Conservation (phyloP, 495 filamentous ascomycete species). For the Talaromyces stipitatus region DNA sequence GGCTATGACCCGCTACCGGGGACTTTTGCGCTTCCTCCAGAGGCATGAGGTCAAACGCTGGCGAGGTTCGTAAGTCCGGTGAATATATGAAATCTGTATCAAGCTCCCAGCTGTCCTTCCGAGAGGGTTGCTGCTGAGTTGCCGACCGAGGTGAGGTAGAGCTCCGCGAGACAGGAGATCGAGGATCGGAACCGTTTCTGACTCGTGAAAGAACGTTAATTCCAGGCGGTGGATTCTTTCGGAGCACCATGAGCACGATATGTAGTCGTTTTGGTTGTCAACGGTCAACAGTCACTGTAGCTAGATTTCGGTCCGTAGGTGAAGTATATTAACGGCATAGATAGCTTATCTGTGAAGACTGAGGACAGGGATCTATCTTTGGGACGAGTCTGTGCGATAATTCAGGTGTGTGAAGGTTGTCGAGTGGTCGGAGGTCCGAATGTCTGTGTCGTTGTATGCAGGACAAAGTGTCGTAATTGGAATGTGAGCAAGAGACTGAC, state of each 20-base stretch:
- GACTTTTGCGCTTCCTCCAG: conserved; percentile 37
- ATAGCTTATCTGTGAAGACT: not conserved
- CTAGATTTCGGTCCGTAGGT: not conserved
- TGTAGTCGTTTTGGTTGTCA: not conserved
- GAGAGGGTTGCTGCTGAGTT: not conserved
- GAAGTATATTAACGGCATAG: not conserved
- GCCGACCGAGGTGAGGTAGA: conserved; percentile 24
- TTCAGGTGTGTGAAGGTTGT: not conserved
- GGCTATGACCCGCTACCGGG: conserved; percentile 18
- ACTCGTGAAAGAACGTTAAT: conserved; percentile 30
- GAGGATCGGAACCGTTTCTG: conserved; percentile 21
- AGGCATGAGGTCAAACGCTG: conserved; percentile 37
- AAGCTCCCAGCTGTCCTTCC: conserved; percentile 7
- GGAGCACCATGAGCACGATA: conserved; percentile 33
- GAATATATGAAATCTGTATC: conserved; percentile 27
- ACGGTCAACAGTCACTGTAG: not conserved
- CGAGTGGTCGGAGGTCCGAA: not conserved
- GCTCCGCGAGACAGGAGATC: conserved; percentile 16
- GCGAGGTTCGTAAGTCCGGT: conserved; percentile 36
- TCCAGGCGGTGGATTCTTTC: conserved; percentile 37
- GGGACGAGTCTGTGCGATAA: not conserved
- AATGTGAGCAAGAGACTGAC: not conserved
- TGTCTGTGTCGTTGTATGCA: not conserved
- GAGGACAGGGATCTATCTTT: not conserved
- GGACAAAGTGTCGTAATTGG: not conserved